phyloP scores from a whole-genome alignment of 306 rosid species.

The Begonia masoniana region DNA sequence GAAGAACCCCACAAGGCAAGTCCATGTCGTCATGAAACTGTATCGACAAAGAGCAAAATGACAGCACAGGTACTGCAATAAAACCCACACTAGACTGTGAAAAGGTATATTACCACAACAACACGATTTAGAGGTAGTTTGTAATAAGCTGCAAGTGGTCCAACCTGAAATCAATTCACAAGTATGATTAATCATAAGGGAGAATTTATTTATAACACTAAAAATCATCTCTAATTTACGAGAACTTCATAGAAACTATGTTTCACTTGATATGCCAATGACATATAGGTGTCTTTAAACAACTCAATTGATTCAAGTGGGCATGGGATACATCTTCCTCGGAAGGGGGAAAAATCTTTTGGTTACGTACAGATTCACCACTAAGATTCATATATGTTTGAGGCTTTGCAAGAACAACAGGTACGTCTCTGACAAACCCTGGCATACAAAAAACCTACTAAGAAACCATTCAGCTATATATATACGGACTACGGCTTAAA shows the following conservation, averaged over 20 bases:
- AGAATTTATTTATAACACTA: neutral
- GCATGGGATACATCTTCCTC: no score
- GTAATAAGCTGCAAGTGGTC: conserved; percentile 91
- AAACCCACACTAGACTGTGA: conserved; percentile 2
- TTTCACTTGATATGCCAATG: neutral
- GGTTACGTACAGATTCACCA: conserved; percentile 81
- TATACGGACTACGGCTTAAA: conserved; percentile 11
- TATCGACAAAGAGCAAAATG: conserved; percentile 9
- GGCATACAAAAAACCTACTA: conserved; percentile 7
- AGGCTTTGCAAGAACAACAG: conserved; percentile 87
- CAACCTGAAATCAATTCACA: conserved; percentile 23
- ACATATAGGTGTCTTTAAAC: neutral
- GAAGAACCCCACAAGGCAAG: conserved; percentile 92
- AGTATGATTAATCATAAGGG: neutral
- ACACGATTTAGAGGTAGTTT: conserved; percentile 93
- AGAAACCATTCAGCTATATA: conserved; percentile 10
- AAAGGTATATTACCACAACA: conserved; percentile 42
- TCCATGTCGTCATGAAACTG: conserved; percentile 85
- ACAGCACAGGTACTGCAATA: conserved; percentile 6
- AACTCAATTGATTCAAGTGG: neutral
- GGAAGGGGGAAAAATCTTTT: conserved; percentile 9
- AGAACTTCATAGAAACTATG: neutral
- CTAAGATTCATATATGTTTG: conserved; percentile 93
- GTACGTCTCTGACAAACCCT: conserved; percentile 75
- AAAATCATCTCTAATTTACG: neutral